Base-by-base conservation (phyloP, 257 asterid genomes). In the Catharanthus roseus region DNA sequence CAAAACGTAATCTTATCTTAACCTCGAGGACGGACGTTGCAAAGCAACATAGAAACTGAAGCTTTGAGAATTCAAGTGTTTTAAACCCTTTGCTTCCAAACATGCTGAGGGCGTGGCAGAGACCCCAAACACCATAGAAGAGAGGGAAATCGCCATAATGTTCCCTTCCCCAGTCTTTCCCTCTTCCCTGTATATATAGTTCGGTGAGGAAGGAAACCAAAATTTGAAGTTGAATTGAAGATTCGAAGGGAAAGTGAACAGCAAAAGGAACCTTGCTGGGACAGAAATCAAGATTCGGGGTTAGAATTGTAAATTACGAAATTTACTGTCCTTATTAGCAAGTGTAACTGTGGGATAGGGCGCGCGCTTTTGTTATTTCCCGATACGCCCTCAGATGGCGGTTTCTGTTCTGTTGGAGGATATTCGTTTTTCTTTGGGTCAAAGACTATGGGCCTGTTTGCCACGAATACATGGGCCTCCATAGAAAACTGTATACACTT, bases 21-120 rank as follows among this genome's bases (percentile, higher is more conserved):
- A 89, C 98, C 96, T 85, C 23, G 89, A 80, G 34, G 66, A 58
- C 19, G 75, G 72, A 47, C 77, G 71, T 49, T 23, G 75, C 24
- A 79, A 71, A 77, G 83, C 78, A 21, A 70, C 67, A 56, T 58
- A 45, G 77, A 50, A 39, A 19, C 55, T 50, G 65, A 68, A 74
- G 39, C 26, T 70, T 2, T 26, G 78, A 28, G 82, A 81, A 71
- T 34, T 76, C 65, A 84, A 65, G 45, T 72, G 74, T 13, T 81
- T 67, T 51, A 73, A 67, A 23, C 73, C 78, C 42, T 55, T 83
- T 2, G 77, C 50, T 73, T 74, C 85, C 53, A 75, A 72, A 42
- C 36, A 67, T 10, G 84, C 65, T 28, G 75, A 75, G 24, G 85
- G 69, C 51, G 86, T 72, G 64, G 63, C 54, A 38, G 81, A 72